Conservation (phyloP, 345 rosid species). For the Citrus australasica region DNA sequence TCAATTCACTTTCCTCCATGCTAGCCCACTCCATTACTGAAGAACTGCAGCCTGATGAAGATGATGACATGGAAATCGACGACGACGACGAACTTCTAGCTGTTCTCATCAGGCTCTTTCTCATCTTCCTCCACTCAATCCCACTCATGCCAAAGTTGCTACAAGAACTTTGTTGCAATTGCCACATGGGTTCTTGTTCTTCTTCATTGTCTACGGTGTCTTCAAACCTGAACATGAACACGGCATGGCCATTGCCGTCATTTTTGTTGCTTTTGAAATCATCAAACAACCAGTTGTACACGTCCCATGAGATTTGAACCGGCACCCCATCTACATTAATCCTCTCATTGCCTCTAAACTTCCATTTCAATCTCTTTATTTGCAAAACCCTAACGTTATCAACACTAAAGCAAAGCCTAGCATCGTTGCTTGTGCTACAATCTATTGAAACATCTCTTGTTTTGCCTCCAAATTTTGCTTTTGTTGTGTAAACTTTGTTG, state of each 20-base stretch:
- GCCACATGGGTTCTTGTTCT: conserved; percentile 8
- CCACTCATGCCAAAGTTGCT: conserved; percentile 48
- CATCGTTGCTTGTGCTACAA: conserved; percentile 57
- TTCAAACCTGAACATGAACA: conserved; percentile 88
- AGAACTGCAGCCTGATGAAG: conserved; percentile 76
- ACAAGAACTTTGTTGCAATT: conserved; percentile 39
- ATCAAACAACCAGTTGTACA: conserved; percentile 83
- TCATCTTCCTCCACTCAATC: conserved; percentile 78
- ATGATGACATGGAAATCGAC: conserved; percentile 82
- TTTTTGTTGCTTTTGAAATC: conserved; percentile 4
- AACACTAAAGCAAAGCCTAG: conserved; percentile 53
- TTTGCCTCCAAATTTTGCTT: conserved; percentile 73
- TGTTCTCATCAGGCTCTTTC: conserved; percentile 56
- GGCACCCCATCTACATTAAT: conserved; percentile 69
- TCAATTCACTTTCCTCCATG: conserved; percentile 53
- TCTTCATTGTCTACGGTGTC: conserved; percentile 26
- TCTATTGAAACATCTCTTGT: conserved; percentile 65
- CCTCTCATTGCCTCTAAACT: conserved; percentile 85
- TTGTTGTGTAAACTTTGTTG: conserved; percentile 55
- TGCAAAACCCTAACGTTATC: conserved; percentile 58
- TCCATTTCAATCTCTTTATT: conserved; percentile 82
- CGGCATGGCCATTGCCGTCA: conserved; percentile 43
- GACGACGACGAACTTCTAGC: conserved; percentile 73
- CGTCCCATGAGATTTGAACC: conserved; percentile 90
- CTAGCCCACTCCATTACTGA: conserved; percentile 98